Base-by-base conservation (phyloP, 306 rosid genomes). In the Pyrus bretschneideri region DNA sequence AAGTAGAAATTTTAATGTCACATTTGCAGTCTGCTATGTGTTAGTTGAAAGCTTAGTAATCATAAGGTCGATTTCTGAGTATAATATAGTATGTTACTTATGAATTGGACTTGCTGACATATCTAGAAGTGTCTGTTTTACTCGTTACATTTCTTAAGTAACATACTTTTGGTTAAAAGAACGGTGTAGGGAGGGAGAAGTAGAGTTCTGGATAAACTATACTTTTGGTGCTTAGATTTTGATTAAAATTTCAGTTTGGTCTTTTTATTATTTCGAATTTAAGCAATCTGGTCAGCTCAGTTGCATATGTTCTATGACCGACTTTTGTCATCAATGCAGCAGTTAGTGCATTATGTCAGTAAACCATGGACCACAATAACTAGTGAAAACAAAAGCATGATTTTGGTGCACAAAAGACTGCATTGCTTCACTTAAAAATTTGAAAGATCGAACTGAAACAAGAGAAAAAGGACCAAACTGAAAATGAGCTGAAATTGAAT, bases 1-100 rank as follows among this genome's bases (percentile, higher is more conserved):
- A 88, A 85, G 97, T 81, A 51, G 17, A 76, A 52, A 69, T 72
- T 52, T 54, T 51, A 12, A 70, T 71, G 18, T 31, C 15, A 42
- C n/a, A 74, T 44, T 74, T 42, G 23, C 4, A 3, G 27, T 9
- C 30, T 2, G 19, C 69, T 59, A 40, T 40, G 9, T 27, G 55
- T 29, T 40, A 40, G 10, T 73, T 60, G 27, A 35, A 14, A 72
- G 22, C 15, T 33, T 12, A 14, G n/a, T n/a, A 21, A 57, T 23
- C 38, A 17, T 31, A 33, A 46, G 65, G 65, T 55, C 5, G 49
- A 33, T 54, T 21, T 71, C 27, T 3, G n/a, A 40, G 29, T 54
- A 51, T 27, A 19, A 29, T 44, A 33, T 23, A n/a, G n/a, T 55
- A 31, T 33, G 21, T 11, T 71, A 30, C 27, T 46, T 46, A 17